phyloP scores from a whole-genome alignment of 2,329 filamentous ascomycete genomes.

The Fusarium denticulatum region DNA sequence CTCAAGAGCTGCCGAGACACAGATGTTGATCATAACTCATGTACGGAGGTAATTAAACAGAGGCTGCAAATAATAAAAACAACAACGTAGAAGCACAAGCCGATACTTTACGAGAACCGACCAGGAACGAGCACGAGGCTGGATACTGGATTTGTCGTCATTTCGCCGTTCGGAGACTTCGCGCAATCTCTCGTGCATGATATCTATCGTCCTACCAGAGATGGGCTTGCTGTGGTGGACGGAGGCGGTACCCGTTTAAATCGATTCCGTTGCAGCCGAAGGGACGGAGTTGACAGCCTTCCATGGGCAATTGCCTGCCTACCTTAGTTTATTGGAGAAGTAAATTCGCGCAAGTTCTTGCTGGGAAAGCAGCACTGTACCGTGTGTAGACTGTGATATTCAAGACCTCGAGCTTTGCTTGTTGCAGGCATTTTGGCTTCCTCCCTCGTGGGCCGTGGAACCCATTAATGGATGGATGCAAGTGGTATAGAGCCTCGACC shows the following conservation, averaged over 20 bases:
- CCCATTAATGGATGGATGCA: conserved; percentile 14
- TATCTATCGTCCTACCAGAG: conserved; percentile 5
- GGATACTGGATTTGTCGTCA: conserved; percentile 3
- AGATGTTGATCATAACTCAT: conserved; percentile 15
- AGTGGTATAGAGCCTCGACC: conserved; percentile 31
- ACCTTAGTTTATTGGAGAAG: background rate
- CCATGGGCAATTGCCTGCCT: background rate
- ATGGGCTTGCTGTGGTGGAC: background rate
- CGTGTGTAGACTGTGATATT: conserved; percentile 22
- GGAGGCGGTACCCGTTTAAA: background rate
- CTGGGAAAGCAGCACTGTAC: conserved; percentile 1
- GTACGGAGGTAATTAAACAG: conserved; percentile 31
- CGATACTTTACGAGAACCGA: background rate
- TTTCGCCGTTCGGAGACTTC: conserved; percentile 2
- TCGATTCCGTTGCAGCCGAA: conserved; percentile 15
- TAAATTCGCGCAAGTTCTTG: conserved; percentile 35
- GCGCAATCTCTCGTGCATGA: conserved; percentile 29
- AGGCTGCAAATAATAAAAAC: background rate
- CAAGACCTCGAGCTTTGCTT: conserved; percentile 11
- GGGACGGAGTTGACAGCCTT: background rate
- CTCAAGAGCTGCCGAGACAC: conserved; percentile 7
- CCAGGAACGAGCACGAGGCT: conserved; percentile 5
- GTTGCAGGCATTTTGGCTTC: conserved; percentile 13
- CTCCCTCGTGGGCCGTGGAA: conserved; percentile 20
- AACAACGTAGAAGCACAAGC: background rate